Evolutionary conservation across 768 basidiomycete species (phyloP), one percentile per base, ranked within the genome.

Genomic region (Mycena capillaripes): DNA sequence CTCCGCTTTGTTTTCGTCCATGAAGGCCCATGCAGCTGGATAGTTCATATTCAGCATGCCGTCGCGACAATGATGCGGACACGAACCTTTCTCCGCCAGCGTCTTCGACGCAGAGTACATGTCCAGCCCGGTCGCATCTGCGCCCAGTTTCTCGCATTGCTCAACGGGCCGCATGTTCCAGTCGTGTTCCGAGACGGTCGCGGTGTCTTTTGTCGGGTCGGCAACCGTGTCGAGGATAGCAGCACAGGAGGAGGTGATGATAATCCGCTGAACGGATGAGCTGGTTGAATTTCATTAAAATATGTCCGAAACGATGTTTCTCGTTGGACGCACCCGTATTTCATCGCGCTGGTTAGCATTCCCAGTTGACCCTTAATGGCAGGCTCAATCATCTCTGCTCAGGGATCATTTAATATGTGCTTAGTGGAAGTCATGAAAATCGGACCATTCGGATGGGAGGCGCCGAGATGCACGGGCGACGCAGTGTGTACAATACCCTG

Each of bases 401-500:
- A n/a, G n/a, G n/a, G n/a, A 38, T 4, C 3, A 30, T 40, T 38
- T 38, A 30, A 23, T 27, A 30, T 59, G n/a, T 5, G 52, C n/a
- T n/a, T n/a, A 29, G 30, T 17, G 52, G 12, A 29, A 23, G 30
- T 53, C 16, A 7, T 16, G n/a, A 16, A 8, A 2, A 3, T 53
- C 76, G 23, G 34, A 82, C 85, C 84, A 36, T 82, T 75, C 5
- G 87, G 87, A 46, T 90, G 85, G 25, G 84, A 81, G 1, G 82
- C 84, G 2, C 86, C 81, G 27, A 83, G 72, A 66, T 86, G 82
- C 76, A 90, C 86, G 0, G 93, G 93, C 1, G 92, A 93, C 0
- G 92, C 92, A 7, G 86, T 89, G 76, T 95, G 94, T 40, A 83
- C 86, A 56, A 96, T 89, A 0, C 87, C 95, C 68, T 93, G 90